These are phyloP conservation scores for Aschersonia sp. DNA, from an alignment of 2,329 filamentous ascomycete species.

Conservation along the genomic window DNA sequence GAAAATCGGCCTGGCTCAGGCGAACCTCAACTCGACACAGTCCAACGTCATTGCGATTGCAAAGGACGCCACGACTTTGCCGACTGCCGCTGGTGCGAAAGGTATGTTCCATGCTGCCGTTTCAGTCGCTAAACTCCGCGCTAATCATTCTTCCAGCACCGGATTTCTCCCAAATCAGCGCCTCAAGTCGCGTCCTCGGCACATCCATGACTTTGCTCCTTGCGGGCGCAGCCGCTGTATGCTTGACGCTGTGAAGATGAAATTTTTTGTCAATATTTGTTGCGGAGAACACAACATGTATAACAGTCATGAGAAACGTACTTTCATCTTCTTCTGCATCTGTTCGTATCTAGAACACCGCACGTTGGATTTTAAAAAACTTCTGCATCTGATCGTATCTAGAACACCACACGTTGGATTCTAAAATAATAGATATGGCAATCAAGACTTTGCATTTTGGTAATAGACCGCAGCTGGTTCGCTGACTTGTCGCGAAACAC, in stretches of 20 bases:
- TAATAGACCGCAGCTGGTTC: too few species aligned
- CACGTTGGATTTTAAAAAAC: too few species aligned
- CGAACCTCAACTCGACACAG: constrained; percentile 31
- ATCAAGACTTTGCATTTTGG: too few species aligned
- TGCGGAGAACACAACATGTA: too few species aligned
- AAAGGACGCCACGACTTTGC: background rate
- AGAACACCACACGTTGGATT: too few species aligned
- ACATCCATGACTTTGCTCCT: background rate
- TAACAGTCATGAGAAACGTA: too few species aligned
- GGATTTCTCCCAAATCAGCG: background rate
- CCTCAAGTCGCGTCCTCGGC: background rate
- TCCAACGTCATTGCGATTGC: constrained; percentile 25
- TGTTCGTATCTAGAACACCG: too few species aligned
- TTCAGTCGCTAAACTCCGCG: background rate
- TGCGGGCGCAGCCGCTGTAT: background rate
- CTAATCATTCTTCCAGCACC: background rate
- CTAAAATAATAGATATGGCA: too few species aligned
- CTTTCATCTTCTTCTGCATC: too few species aligned
- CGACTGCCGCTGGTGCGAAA: background rate
- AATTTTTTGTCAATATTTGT: background rate
- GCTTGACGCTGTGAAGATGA: background rate
- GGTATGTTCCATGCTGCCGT: background rate
- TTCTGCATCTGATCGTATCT: too few species aligned
- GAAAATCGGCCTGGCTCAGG: constrained; percentile 36
- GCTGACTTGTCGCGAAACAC: too few species aligned